Evolutionary conservation across 306 rosid species (phyloP), one percentile per base, ranked within the genome.

Genomic region (Fragaria nilgerrensis): DNA sequence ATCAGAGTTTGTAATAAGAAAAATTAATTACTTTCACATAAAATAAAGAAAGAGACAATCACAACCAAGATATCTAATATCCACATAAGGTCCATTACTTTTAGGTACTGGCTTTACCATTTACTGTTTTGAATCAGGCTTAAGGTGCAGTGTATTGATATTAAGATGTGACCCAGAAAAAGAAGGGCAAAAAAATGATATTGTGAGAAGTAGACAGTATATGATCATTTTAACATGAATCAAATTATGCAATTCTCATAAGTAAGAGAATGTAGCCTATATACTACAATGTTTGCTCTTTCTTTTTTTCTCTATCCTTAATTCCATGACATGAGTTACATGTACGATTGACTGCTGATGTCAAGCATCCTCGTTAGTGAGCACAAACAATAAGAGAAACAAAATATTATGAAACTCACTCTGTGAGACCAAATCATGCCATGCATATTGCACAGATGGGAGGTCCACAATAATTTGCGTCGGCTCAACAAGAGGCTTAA

Each of bases 351-450:
- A 75, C 61, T 29, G 61, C 43, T 7, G 78, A 45, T 45, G 56
- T 64, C 48, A 47, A 75, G 22, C 53, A 61, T 8, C 56, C 34
- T 32, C 23, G 34, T 13, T 6, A 65, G 44, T 23, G 37, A 66
- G 23, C 43, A 25, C 20, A 74, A 68, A 61, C 25, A 61, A 65
- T 44, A 79, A 37, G 49, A 79, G n/a, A 64, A 41, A 13, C 9
- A 13, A 56, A 53, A 16, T 10, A 59, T 61, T 55, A 45, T n/a
- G 66, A 25, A 41, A 77, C 92, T 78, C 82, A 95, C 99, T 75
- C 90, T 90, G 87, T 39, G 99, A 95, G 78, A 95, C 58, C 4
- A 95, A 85, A 86, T 91, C 97, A 78, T 95, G 97, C 99, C 99
- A 95, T 5, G 99, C 85, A 84, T 95, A 95, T 9, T 34, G 37